Conservation (phyloP, 257 asterid genomes). For the Mentha longifolia region DNA sequence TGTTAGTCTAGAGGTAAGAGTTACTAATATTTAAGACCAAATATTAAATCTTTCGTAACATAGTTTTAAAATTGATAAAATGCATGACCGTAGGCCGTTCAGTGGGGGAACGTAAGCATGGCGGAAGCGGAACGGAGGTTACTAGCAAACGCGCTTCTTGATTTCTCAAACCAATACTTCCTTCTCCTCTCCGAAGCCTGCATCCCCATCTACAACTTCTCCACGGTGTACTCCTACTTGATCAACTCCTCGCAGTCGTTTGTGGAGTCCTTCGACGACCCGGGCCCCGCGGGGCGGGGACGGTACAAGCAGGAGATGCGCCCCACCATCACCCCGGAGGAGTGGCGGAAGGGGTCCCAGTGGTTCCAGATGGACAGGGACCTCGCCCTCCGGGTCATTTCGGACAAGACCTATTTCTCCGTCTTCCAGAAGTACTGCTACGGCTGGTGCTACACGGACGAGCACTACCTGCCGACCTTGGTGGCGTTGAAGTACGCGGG, state of each 20-base stretch:
- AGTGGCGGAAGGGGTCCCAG: conserved; percentile 92
- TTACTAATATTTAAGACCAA: too few species aligned
- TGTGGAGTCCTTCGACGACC: conserved; percentile 58
- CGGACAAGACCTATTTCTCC: conserved; percentile 55
- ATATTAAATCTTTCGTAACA: too few species aligned
- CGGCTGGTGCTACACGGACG: conserved; percentile 70
- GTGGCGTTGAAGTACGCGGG: conserved; percentile 47
- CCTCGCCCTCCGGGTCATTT: conserved; percentile 63
- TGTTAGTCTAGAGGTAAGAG: too few species aligned
- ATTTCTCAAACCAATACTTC: conserved; percentile 72
- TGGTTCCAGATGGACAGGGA: conserved; percentile 76
- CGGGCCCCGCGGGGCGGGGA: conserved; percentile 68
- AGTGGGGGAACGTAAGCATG: conserved; percentile 84
- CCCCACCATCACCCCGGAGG: conserved; percentile 49
- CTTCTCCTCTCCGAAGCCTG: conserved; percentile 85
- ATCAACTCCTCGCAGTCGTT: conserved; percentile 57
- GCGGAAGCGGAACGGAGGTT: conserved; percentile 83
- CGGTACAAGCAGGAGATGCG: conserved; percentile 56
- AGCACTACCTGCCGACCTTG: conserved; percentile 80
- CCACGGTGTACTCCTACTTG: conserved; percentile 71
- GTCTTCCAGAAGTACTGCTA: conserved; percentile 53
- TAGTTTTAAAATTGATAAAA: too few species aligned
- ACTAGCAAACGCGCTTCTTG: conserved; percentile 85
- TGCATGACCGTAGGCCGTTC: conserved; percentile 60
- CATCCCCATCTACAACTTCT: conserved; percentile 82